Conservation (phyloP, 106 monocot species). For the Dendrobium nobile region DNA sequence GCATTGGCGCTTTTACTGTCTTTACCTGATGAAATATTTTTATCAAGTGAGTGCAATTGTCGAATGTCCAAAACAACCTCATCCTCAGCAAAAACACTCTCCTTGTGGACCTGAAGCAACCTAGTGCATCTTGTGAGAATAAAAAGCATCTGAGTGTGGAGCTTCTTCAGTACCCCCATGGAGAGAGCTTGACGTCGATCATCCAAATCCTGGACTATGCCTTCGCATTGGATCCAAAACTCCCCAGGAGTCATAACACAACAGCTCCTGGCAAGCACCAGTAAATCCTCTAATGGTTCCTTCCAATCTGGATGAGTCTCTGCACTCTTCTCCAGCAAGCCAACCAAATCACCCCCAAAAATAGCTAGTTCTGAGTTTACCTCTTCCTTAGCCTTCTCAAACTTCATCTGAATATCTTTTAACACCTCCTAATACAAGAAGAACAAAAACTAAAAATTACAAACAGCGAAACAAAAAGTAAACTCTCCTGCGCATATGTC, state of each 20-base stretch:
- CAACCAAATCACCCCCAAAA: conserved; percentile 82
- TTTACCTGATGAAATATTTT: conserved; percentile 16
- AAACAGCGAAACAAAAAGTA: not conserved
- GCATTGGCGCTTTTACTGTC: conserved; percentile 25
- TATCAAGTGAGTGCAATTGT: conserved; percentile 47
- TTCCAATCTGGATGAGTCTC: conserved; percentile 87
- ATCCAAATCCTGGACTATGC: conserved; percentile 94
- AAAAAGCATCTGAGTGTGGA: conserved; percentile 89
- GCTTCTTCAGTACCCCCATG: conserved; percentile 87
- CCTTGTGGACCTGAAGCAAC: conserved; percentile 89
- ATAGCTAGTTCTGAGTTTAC: conserved; percentile 86
- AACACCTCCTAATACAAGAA: conserved; percentile 54
- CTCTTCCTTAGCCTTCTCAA: conserved; percentile 96
- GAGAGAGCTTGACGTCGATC: conserved; percentile 79
- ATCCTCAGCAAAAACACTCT: conserved; percentile 76
- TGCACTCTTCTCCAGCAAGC: conserved; percentile 82
- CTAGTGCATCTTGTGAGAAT: conserved; percentile 92
- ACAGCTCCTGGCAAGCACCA: conserved; percentile 78
- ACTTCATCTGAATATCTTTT: conserved; percentile 72
- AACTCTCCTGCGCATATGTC: not conserved
- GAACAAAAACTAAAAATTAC: not conserved
- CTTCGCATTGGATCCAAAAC: conserved; percentile 96
- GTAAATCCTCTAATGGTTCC: conserved; percentile 77
- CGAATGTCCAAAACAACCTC: conserved; percentile 47
- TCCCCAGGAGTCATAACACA: conserved; percentile 75